These are phyloP conservation scores for Filosporella fistucella DNA, from an alignment of 495 filamentous ascomycete genomes.

Conservation along the genomic window DNA sequence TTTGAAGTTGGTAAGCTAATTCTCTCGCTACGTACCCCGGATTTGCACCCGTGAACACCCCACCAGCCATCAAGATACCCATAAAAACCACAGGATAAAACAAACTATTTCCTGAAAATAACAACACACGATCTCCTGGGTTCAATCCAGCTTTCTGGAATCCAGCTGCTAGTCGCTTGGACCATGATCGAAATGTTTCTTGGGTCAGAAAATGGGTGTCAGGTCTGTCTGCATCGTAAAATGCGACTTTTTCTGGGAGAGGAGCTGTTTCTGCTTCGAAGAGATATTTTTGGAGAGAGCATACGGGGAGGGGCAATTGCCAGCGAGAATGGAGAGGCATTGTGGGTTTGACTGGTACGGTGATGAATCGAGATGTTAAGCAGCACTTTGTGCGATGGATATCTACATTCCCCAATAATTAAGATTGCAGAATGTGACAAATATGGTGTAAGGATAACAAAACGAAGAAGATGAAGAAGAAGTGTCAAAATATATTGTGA, in stretches of 20 bases:
- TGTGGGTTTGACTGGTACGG: conserved; percentile 1
- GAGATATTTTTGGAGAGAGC: conserved; percentile 36
- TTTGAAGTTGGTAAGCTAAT: conserved; percentile 42
- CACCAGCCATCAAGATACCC: conserved; percentile 45
- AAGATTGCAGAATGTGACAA: not conserved
- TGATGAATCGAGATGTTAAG: not conserved
- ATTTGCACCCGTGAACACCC: conserved; percentile 47
- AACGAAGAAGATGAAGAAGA: too few species aligned
- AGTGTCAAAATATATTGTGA: too few species aligned
- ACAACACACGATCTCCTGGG: conserved; percentile 65
- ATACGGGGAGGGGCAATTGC: conserved; percentile 28
- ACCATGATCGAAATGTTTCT: conserved; percentile 61
- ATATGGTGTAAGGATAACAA: not conserved
- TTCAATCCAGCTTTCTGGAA: conserved; percentile 60
- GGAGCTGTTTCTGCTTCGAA: conserved; percentile 28
- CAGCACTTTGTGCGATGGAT: not conserved
- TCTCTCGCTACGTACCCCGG: conserved; percentile 42
- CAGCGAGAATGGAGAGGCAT: conserved; percentile 36
- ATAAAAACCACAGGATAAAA: conserved; percentile 42
- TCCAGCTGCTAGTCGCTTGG: conserved; percentile 68
- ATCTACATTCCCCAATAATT: not conserved
- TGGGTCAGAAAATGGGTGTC: conserved; percentile 51
- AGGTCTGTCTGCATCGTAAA: conserved; percentile 50
- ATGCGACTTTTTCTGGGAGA: conserved; percentile 31
- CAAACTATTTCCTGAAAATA: conserved; percentile 62